Evolutionary conservation across 306 rosid species (phyloP).

Genomic region (Cucurbita maxima): DNA sequence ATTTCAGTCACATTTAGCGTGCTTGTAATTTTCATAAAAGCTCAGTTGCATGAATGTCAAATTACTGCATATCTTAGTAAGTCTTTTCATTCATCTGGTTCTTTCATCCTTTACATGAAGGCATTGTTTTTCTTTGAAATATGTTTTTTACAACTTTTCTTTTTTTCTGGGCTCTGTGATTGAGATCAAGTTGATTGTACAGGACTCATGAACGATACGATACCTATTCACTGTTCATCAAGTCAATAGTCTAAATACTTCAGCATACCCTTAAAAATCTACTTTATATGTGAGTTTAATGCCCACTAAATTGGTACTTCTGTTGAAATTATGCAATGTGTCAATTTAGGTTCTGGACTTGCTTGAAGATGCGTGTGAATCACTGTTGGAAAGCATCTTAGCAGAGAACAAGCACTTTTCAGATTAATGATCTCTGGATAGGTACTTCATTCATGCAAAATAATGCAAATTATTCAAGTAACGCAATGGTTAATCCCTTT

Average conservation of each 20-base stretch:
- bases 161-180: not conserved
- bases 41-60: not conserved
- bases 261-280: not conserved
- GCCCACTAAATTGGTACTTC: not conserved
- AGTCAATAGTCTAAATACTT: not conserved
- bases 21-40: not conserved
- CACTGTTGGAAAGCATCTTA: conserved; percentile 57
- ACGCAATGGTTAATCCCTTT: not conserved
- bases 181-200: not conserved
- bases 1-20: not conserved
- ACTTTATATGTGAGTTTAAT: not conserved
- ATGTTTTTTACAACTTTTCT: not conserved
- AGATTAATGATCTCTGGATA: conserved; percentile 15
- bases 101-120: not conserved
- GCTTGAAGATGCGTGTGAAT: conserved; percentile 88
- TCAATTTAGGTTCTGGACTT: conserved; percentile 69
- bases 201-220: not conserved
- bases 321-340: not conserved
- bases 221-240: not conserved
- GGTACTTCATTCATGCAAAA: not conserved
- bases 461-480: not conserved
- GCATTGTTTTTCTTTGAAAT: not conserved
- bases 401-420: conserved; percentile 43
- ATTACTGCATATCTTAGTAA: not conserved
- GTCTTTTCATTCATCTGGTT: not conserved